Evolutionary conservation across 192 early-diverging fungal genomes (phyloP).

Genomic region (Pecoramyces ruminantium): DNA sequence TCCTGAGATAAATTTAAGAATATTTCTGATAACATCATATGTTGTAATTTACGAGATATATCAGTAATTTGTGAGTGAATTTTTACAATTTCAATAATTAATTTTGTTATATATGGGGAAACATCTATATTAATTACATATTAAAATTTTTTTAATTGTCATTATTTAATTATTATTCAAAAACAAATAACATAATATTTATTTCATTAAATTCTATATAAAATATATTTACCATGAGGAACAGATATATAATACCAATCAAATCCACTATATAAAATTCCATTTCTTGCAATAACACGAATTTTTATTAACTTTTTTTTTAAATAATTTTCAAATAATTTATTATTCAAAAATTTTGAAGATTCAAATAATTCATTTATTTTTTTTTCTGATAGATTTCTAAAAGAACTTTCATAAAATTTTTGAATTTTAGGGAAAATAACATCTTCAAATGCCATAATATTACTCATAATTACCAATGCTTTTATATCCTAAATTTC

Average conservation of each 20-base stretch:
- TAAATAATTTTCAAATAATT: conserved; percentile 69
- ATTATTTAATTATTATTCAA: no score
- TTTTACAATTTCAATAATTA: conserved; percentile 68
- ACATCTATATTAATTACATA: conserved; percentile 34
- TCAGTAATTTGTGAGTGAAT: conserved; percentile 80
- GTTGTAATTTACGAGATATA: conserved; percentile 55
- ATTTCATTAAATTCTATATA: no score
- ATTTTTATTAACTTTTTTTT: conserved; percentile 53
- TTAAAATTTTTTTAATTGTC: no score
- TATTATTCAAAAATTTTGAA: background rate
- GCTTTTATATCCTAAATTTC: background rate
- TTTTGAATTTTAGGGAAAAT: background rate
- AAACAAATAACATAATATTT: no score
- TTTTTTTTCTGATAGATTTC: background rate
- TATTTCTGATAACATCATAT: conserved; percentile 55
- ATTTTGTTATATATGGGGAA: conserved; percentile 72
- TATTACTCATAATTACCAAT: background rate
- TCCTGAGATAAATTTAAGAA: conserved; percentile 58
- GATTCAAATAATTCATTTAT: background rate
- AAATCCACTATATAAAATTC: conserved; percentile 71
- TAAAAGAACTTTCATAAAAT: background rate
- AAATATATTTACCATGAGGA: conserved; percentile 62
- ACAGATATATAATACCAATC: conserved; percentile 65
- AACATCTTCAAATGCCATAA: background rate
- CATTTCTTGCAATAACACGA: conserved; percentile 50